Evolutionary conservation across 2,329 filamentous ascomycete species (phyloP), one percentile per base, ranked within the genome.

Genomic region (Colletotrichum echinochloae): DNA sequence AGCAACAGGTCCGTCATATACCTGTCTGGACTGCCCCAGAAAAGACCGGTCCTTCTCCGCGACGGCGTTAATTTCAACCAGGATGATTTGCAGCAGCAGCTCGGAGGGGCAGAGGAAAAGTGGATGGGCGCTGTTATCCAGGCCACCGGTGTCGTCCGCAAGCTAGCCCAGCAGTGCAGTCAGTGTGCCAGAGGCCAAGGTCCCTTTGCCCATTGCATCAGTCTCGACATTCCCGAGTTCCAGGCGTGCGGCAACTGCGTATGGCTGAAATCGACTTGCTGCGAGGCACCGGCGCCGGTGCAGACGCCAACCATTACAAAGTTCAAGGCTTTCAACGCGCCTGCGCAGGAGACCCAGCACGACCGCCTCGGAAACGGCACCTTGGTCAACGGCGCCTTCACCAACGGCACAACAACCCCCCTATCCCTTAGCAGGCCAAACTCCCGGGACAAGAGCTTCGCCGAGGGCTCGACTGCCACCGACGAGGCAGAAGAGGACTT

Each of bases 121-220:
- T 86, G 84, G 83, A 73, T 85, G 9, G 81, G 82, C 16, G 83
- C 82, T 66, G 84, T 85, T 80, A 85, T 87, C 39, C 85, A 87
- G 70, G 85, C 85, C 2, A 85, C 81, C 0, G 85, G 85, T 1
- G 77, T 81, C 16, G 66, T 83, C 4, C 60, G 60, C 28, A 52
- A 64, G 26, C 83, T 84, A 66, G 71, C 74, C 0, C 75, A 77
- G 26, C 79, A 80, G 35, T 87, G 85, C 61, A 72, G 77, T 0
- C 81, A 79, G 1, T 87, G 85, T 63, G 75, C 80, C 1, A 82
- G 79, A 64, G 80, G 81, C 33, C 78, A 81, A 28, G 85, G 85
- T 0, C 81, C 81, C 0, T 87, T 85, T 72, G 80, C 81, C 1
- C 78, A 81, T 6, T 87, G 85, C 74, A 79, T 86, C 59, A 79